These are phyloP conservation scores for Thyridium curvatum DNA, from an alignment of 2,329 filamentous ascomycete species.

Conservation along the genomic window DNA sequence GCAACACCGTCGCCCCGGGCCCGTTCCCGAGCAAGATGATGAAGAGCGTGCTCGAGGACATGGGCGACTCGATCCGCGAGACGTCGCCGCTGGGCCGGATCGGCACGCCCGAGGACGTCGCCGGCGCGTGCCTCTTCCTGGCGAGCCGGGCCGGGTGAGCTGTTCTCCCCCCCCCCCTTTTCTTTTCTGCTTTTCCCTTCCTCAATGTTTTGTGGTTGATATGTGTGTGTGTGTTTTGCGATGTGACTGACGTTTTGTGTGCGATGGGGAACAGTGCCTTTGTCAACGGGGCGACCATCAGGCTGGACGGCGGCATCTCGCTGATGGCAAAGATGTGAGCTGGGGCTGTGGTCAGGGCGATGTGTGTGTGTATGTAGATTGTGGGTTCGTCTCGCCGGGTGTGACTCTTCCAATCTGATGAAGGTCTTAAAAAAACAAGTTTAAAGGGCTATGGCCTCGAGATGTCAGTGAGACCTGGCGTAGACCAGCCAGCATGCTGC, in stretches of 20 bases:
- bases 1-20: conserved; percentile 66
- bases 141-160: conserved; percentile 56
- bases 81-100: conserved; percentile 62
- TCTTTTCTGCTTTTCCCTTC: no score
- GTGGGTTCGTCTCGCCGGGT: no score
- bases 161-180: not conserved
- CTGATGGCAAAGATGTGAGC: conserved; percentile 38
- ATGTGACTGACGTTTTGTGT: conserved; percentile 3
- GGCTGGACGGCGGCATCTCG: conserved; percentile 52
- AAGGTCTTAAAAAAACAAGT: no score
- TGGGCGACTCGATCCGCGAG: conserved; percentile 45
- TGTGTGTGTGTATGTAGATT: no score
- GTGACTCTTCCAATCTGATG: no score
- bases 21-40: conserved; percentile 68
- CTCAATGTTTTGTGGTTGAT: no score
- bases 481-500: no score
- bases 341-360: not conserved
- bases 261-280: conserved; percentile 32
- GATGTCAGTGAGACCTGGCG: no score
- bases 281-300: conserved; percentile 59
- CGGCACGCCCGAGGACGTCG: conserved; percentile 62
- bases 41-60: conserved; percentile 50
- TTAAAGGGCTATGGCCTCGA: no score
- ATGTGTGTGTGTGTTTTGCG: no score
- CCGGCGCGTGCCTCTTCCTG: conserved; percentile 65